phyloP scores from a whole-genome alignment of 2,329 filamentous ascomycete species.

The Conoideocrella luteorostrata region DNA sequence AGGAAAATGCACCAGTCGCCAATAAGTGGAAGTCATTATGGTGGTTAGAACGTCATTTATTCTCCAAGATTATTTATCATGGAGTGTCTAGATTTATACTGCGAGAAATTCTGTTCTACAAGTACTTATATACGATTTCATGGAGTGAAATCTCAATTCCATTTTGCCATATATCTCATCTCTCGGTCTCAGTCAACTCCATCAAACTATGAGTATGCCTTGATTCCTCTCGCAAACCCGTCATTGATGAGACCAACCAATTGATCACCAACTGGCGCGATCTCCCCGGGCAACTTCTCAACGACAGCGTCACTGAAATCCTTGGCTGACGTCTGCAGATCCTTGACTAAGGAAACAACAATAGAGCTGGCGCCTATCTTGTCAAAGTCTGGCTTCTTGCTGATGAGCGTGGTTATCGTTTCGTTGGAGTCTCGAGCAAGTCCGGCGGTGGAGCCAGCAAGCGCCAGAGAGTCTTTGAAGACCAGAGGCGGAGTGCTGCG shows the following conservation, averaged over 20 bases:
- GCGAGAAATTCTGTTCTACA: no score
- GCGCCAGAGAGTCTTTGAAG: not conserved
- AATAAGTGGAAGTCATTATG: no score
- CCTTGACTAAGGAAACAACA: not conserved
- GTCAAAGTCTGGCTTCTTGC: not conserved
- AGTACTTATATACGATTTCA: no score
- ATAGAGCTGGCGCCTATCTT: not conserved
- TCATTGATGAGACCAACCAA: not conserved
- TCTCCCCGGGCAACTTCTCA: not conserved
- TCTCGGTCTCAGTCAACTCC: no score
- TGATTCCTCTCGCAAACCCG: constrained; percentile 1
- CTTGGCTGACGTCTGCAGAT: not conserved
- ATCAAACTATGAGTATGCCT: not conserved
- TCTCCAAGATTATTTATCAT: no score
- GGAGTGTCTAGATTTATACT: no score
- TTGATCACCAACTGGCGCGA: not conserved
- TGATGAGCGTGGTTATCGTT: not conserved
- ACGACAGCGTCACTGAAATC: not conserved
- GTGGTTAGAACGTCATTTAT: no score
- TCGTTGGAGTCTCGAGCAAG: not conserved
- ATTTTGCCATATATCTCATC: no score
- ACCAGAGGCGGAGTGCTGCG: not conserved
- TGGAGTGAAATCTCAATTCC: no score
- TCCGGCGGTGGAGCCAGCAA: not conserved
- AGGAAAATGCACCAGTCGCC: no score